Base-by-base conservation (phyloP, 345 rosid species). In the Lumnitzera racemosa region DNA sequence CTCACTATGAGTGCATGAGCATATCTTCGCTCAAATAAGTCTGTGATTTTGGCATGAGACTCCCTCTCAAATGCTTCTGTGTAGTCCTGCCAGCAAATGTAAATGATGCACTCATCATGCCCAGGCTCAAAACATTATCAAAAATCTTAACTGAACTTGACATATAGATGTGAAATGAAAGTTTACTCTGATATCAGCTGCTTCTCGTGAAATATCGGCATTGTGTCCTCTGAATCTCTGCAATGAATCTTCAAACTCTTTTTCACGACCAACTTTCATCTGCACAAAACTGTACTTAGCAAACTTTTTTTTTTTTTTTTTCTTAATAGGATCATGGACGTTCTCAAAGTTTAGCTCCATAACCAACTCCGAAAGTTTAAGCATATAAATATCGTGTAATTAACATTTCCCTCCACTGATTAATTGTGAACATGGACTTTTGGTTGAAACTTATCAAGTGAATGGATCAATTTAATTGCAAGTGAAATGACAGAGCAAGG, bases 21-120 rank as follows among this genome's bases (percentile, higher is more conserved):
- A 73, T 84, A 89, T 80, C 79, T 80, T 50, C 46, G 46, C 43
- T 79, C 75, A 68, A 89, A 84, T 71, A 89, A 62, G 61, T 87
- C 81, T 13, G 72, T 29, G 57, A 76, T 36, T 55, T 75, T 61
- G 15, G 69, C 63, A 13, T 69, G 55, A 16, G 81, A 60, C 36
- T 65, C 55, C 49, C 66, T 61, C 60, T 78, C 51, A 66, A 70
- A 54, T 13, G 70, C 25, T 63, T 79, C 65, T 6, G 76, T 72
- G 65, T 72, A 70, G 48, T 66, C 86, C 91, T 74, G 69, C 36
- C 9, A 6, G 11, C 29, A 65, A 15, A 46, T 53, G 43, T 9
- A 36, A 36, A 36, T 36, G 11, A 36, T 36, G 43, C 43, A 36
- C 29, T 24, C 24, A 55, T 24, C 36, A 55, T 2, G 7, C n/a